Conservation (phyloP, 805 yeast species). For the Candida wancherniae region DNA sequence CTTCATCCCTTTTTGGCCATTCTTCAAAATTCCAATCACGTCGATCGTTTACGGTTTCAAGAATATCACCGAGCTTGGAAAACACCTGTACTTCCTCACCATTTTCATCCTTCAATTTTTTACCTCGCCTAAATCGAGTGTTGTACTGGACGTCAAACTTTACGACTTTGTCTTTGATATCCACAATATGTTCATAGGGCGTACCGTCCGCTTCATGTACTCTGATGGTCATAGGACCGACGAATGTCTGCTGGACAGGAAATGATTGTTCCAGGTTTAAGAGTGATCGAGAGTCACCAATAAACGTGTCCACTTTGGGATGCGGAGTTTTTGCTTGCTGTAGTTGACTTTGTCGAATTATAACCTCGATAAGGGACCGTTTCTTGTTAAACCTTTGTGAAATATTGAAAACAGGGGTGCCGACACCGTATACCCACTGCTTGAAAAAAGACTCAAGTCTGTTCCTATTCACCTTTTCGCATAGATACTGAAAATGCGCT, state of each 20-base stretch:
- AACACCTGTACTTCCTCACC: slow-evolving; percentile 33
- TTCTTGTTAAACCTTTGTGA: slow-evolving; percentile 92
- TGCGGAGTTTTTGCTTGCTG: slow-evolving; percentile 44
- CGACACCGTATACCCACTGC: slow-evolving; percentile 90
- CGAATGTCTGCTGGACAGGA: slow-evolving; percentile 52
- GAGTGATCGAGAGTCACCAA: slow-evolving; percentile 41
- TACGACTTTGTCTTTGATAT: slow-evolving; percentile 76
- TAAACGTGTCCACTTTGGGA: slow-evolving; percentile 38
- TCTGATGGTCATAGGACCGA: slow-evolving; percentile 95
- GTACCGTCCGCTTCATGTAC: slow-evolving; percentile 98
- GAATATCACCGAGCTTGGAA: slow-evolving; percentile 67
- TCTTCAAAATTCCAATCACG: slow-evolving; percentile 70
- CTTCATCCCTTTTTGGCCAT: slow-evolving; percentile 66
- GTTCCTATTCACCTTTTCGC: slow-evolving; percentile 89
- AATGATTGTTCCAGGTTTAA: slow-evolving; percentile 39
- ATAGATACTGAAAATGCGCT: slow-evolving; percentile 82
- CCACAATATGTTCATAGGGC: slow-evolving; percentile 96
- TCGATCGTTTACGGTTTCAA: slow-evolving; percentile 56
- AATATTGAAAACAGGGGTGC: slow-evolving; percentile 83
- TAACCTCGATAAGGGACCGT: slow-evolving; percentile 90
- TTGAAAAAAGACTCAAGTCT: slow-evolving; percentile 77
- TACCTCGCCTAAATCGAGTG: slow-evolving; percentile 82
- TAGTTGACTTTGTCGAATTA: slow-evolving; percentile 82
- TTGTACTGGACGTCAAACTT: slow-evolving; percentile 92
- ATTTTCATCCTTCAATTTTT: slow-evolving; percentile 51